Evolutionary conservation across 2,329 filamentous ascomycete species (phyloP).

Genomic region (Sporothrix schenckii): DNA sequence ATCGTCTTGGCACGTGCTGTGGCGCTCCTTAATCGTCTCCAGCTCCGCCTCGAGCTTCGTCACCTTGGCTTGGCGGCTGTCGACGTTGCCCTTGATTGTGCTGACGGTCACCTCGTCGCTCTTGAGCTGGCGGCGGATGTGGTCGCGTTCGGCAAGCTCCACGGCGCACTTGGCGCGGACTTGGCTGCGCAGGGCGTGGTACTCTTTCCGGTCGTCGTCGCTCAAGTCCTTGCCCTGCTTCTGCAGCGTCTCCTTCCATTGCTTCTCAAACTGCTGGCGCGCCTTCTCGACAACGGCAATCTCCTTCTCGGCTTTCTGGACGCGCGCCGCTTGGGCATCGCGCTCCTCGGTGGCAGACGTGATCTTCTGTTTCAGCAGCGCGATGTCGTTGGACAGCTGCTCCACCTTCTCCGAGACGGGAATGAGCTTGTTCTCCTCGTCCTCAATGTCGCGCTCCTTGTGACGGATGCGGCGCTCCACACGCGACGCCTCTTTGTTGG

Average conservation of each 20-base stretch:
- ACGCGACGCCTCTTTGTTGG: slow-evolving; percentile 74
- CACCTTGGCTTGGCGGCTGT: slow-evolving; percentile 72
- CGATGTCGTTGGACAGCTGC: slow-evolving; percentile 71
- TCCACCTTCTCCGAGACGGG: slow-evolving; percentile 91
- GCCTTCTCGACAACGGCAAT: slow-evolving; percentile 86
- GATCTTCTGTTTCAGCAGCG: slow-evolving; percentile 68
- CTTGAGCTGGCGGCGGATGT: slow-evolving; percentile 84
- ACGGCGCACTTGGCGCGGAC: slow-evolving; percentile 80
- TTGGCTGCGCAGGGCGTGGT: slow-evolving; percentile 80
- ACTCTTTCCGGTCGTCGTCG: slow-evolving; percentile 84
- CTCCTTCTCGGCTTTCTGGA: slow-evolving; percentile 77
- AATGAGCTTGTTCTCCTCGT: slow-evolving; percentile 80
- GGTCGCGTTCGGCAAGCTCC: slow-evolving; percentile 81
- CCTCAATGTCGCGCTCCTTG: slow-evolving; percentile 85
- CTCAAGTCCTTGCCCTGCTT: slow-evolving; percentile 85
- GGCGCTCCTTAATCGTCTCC: slow-evolving; percentile 68
- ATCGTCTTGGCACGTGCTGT: slow-evolving; percentile 61
- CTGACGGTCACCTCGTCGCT: slow-evolving; percentile 90
- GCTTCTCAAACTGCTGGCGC: slow-evolving; percentile 81
- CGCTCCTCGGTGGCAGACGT: slow-evolving; percentile 74
- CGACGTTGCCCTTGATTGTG: slow-evolving; percentile 85
- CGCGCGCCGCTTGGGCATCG: slow-evolving; percentile 67
- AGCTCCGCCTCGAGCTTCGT: slow-evolving; percentile 75
- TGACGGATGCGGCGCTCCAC: slow-evolving; percentile 81
- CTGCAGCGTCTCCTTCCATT: slow-evolving; percentile 82